Evolutionary conservation across 495 filamentous ascomycete genomes (phyloP).

Genomic region (Xylaria intraflava): DNA sequence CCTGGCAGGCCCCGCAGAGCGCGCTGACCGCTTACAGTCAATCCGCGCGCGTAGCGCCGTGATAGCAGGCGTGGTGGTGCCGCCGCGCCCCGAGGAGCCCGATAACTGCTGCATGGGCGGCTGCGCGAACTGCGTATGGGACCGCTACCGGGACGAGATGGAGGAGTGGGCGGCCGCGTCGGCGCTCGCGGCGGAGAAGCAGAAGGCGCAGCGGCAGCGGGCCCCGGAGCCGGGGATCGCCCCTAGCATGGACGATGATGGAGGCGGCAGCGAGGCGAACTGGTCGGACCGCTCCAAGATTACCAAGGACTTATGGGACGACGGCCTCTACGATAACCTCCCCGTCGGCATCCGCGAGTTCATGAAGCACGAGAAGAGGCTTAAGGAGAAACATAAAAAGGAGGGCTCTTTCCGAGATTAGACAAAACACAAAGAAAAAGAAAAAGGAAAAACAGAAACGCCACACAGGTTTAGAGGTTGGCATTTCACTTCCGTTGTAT

Average conservation of each 20-base stretch:
- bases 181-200: slow-evolving; percentile 45
- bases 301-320: slow-evolving; percentile 42
- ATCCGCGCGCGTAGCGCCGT: slow-evolving; percentile 46
- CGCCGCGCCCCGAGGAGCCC: slow-evolving; percentile 78
- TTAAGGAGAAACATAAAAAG: slow-evolving; percentile 64
- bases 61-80: slow-evolving; percentile 74
- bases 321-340: slow-evolving; percentile 69
- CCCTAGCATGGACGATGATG: slow-evolving; percentile 72
- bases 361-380: slow-evolving; percentile 91
- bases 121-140: slow-evolving; percentile 97
- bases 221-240: background rate
- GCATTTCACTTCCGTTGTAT: background rate
- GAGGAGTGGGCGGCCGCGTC: slow-evolving; percentile 71
- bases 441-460: background rate
- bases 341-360: slow-evolving; percentile 94
- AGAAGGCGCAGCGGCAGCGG: slow-evolving; percentile 30
- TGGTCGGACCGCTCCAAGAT: slow-evolving; percentile 44
- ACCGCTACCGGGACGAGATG: slow-evolving; percentile 79
- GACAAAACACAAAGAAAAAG: background rate
- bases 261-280: slow-evolving; percentile 62
- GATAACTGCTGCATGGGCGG: slow-evolving; percentile 99
- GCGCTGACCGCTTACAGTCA: slow-evolving; percentile 54
- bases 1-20: slow-evolving; percentile 59
- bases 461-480: background rate
- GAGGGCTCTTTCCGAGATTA: slow-evolving; percentile 39